Evolutionary conservation across 2,329 filamentous ascomycete genomes (phyloP).

Genomic region (Thielaviopsis musarum): DNA sequence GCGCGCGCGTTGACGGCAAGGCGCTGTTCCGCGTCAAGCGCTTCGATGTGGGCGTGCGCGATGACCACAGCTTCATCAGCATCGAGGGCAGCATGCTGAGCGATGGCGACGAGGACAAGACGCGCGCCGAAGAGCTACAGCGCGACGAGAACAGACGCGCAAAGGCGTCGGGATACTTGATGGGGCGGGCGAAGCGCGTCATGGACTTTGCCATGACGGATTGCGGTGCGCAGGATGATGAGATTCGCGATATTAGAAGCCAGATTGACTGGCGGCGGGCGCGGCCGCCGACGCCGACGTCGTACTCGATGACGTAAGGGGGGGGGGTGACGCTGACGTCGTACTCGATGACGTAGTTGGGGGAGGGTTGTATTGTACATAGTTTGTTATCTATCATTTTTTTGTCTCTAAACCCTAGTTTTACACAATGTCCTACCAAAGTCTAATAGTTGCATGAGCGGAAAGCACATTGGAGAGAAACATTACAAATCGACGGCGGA

Average conservation of each 20-base stretch:
- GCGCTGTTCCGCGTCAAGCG: slow-evolving; percentile 68
- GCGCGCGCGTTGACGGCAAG: slow-evolving; percentile 51
- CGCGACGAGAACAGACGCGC: slow-evolving; percentile 5
- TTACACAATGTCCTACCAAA: too few species aligned
- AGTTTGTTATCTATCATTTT: neutral
- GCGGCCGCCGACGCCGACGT: slow-evolving; percentile 9
- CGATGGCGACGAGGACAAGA: slow-evolving; percentile 44
- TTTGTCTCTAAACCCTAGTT: too few species aligned
- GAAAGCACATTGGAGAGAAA: too few species aligned
- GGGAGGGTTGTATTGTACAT: neutral
- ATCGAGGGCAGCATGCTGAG: slow-evolving; percentile 77
- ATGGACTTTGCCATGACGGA: slow-evolving; percentile 10
- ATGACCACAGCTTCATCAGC: slow-evolving; percentile 63
- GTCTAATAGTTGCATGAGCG: too few species aligned
- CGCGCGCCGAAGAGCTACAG: slow-evolving; percentile 27
- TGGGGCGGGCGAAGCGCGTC: slow-evolving; percentile 1
- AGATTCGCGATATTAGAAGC: slow-evolving; percentile 10
- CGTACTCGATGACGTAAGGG: slow-evolving; percentile 8
- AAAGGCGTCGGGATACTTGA: slow-evolving; percentile 7
- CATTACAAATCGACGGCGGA: too few species aligned
- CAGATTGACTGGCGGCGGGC: slow-evolving; percentile 11
- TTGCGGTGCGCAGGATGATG: slow-evolving; percentile 8
- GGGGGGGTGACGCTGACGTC: slow-evolving; percentile 3
- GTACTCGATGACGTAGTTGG: slow-evolving; percentile 7
- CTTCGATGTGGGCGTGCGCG: slow-evolving; percentile 63